Conservation (phyloP, 2,329 filamentous ascomycete genomes). For the Ploettnerulaceae sp. region DNA sequence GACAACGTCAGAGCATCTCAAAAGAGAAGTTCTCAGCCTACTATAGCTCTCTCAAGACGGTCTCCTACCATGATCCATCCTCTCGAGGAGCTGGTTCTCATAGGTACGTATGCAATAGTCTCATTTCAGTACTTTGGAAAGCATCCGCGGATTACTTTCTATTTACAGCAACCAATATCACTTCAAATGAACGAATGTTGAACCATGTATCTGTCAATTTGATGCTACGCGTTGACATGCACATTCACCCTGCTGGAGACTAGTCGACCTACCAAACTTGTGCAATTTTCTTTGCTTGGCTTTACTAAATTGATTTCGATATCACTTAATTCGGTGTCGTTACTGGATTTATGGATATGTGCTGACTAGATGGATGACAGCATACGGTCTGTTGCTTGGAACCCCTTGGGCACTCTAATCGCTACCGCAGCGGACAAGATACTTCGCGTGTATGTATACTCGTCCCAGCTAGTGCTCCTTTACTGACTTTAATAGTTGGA, state of each 20-base stretch:
- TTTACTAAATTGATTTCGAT: no score
- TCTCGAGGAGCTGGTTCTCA: conserved; percentile 51
- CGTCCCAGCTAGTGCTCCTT: neutral
- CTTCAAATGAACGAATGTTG: no score
- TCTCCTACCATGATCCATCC: conserved; percentile 61
- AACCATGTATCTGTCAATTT: no score
- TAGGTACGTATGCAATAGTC: conserved; percentile 43
- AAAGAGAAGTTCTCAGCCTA: conserved; percentile 65
- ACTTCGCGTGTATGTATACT: conserved; percentile 50
- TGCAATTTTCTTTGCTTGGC: no score
- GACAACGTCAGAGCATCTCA: conserved; percentile 51
- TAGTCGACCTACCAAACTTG: no score
- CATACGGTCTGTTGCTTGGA: conserved; percentile 82
- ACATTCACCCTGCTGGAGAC: no score
- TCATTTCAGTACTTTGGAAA: neutral
- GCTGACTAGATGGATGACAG: conserved; percentile 39
- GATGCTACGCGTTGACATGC: no score
- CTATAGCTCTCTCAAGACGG: conserved; percentile 65
- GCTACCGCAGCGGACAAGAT: conserved; percentile 73
- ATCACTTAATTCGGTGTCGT: no score
- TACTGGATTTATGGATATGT: no score
- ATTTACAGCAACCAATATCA: no score
- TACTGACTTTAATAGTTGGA: conserved; percentile 49
- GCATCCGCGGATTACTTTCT: no score
- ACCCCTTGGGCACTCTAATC: conserved; percentile 74